Evolutionary conservation across 306 rosid genomes (phyloP), one percentile per base, ranked within the genome.

Genomic region (barrel medic (Medicago truncatula)): DNA sequence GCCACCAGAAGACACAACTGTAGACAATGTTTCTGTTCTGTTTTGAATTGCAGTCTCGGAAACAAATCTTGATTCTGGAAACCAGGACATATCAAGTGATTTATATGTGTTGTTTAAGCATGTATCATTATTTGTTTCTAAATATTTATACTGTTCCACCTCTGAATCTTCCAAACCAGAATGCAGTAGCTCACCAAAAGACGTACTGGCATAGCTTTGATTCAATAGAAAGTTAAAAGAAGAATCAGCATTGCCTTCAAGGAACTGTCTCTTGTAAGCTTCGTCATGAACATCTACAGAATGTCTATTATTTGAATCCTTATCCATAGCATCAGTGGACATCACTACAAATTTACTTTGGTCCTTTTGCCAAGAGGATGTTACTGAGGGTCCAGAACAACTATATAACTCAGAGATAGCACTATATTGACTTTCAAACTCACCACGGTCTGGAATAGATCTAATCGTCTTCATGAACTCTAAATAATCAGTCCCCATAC

Each of bases 301-400:
- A 68, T 73, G 54, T 57, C 68, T 73, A 67, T 69, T 73, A 70
- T 70, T 68, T 54, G 85, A 70, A 78, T 71, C 40, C 38, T 81
- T 87, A 16, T 84, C 91, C 81, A 78, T 87, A 66, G 93, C 89
- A 84, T 83, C 93, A 85, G 95, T 89, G 67, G 92, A 88, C 80
- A 88, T 73, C 52, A 82, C 81, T 49, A 77, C 68, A 76, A 73
- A 85, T 83, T 88, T 82, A 76, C 84, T 86, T 56, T 87, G 85
- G 36, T 58, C 67, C 70, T 58, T 82, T 59, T 40, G 82, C 78
- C 71, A 67, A 61, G 78, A 78, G 57, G 79, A 77, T 52, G 80
- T 53, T 78, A 83, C 79, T 18, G 85, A 86, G 74, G 78, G 25
- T 39, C 81, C 87, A 74, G 80, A 78, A 83, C 87, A 70, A 75